Evolutionary conservation across 345 rosid genomes (phyloP).

Genomic region (Dimocarpus longan): DNA sequence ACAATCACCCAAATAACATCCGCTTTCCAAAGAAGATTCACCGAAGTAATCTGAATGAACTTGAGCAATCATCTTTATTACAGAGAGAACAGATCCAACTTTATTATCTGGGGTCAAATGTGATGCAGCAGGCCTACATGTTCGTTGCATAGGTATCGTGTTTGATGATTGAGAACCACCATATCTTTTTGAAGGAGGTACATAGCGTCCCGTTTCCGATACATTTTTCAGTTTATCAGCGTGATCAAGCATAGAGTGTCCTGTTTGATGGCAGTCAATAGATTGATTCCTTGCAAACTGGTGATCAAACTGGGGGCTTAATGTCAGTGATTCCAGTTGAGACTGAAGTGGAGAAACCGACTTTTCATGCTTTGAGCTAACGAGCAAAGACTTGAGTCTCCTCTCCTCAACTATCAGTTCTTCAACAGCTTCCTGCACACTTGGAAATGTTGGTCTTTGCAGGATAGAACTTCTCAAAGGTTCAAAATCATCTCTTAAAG

Average conservation of each 20-base stretch:
- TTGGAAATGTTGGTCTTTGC: constrained; percentile 1
- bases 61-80: not conserved
- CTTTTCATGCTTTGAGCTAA: not conserved
- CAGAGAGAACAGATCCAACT: not conserved
- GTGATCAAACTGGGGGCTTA: not conserved
- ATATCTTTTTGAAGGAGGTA: not conserved
- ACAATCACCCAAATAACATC: not conserved
- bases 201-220: not conserved
- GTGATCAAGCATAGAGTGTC: not conserved
- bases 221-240: not conserved
- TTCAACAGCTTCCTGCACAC: constrained; percentile 3
- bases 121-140: not conserved
- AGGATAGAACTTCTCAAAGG: not conserved
- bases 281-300: not conserved
- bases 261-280: not conserved
- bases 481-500: not conserved
- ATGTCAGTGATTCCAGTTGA: not conserved
- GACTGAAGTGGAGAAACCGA: not conserved
- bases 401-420: not conserved
- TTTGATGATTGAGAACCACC: no score
- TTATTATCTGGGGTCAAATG: not conserved
- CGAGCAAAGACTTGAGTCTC: not conserved
- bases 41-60: not conserved
- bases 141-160: not conserved
- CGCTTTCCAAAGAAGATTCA: not conserved